Evolutionary conservation across 169 alveolate genomes (phyloP).

Genomic region (Plasmodium blacklocki): DNA sequence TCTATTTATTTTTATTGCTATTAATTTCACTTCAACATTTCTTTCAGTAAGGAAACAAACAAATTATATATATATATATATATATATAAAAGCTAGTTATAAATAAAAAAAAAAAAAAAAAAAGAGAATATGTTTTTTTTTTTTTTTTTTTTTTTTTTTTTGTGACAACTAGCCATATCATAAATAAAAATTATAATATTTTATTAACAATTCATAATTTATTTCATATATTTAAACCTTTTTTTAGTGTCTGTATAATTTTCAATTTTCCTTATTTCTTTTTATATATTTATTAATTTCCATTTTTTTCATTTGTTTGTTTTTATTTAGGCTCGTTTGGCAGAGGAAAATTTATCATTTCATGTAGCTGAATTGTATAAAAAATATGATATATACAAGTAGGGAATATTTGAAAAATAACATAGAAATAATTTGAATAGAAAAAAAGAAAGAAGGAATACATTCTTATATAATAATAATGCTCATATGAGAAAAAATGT

Average conservation of each 20-base stretch:
- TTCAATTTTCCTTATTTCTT: too few species aligned
- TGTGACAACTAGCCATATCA: too few species aligned
- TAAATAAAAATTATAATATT: background rate
- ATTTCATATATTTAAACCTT: background rate
- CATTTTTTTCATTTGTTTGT: background rate
- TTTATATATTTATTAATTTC: background rate
- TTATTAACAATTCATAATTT: background rate
- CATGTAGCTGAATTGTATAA: slow-evolving; percentile 69
- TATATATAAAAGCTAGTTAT: too few species aligned
- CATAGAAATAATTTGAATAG: too few species aligned
- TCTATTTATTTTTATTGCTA: slow-evolving; percentile 66
- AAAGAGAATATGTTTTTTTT: too few species aligned
- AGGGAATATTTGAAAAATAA: slow-evolving; percentile 1
- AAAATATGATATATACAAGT: slow-evolving; percentile 69
- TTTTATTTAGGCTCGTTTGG: slow-evolving; percentile 47
- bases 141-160: too few species aligned
- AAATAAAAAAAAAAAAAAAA: too few species aligned
- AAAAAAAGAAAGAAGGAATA: too few species aligned
- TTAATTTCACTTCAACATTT: slow-evolving; percentile 64
- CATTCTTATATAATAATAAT: too few species aligned
- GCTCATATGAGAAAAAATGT: too few species aligned
- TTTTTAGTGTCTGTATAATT: background rate
- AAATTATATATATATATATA: background rate
- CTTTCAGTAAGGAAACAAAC: slow-evolving; percentile 40
- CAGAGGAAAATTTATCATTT: slow-evolving; percentile 71